These are phyloP conservation scores for Amylocarpus encephaloides DNA, from an alignment of 2,329 filamentous ascomycete genomes.

Conservation along the genomic window DNA sequence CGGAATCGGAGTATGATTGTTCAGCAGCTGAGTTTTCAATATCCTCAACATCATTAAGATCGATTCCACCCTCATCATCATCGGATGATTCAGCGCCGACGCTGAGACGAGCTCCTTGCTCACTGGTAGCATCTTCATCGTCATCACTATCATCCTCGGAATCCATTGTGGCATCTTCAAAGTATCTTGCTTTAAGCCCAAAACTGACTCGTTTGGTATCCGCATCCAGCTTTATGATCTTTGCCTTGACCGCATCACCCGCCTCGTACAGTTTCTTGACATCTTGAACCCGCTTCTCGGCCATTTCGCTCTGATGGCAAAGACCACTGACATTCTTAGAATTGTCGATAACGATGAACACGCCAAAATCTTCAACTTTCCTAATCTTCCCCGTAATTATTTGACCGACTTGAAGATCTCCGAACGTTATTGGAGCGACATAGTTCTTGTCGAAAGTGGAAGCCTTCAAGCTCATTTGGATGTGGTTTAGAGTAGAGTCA, in stretches of 20 bases:
- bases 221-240: conserved; percentile 70
- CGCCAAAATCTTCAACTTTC: conserved; percentile 91
- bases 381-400: conserved; percentile 83
- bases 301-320: conserved; percentile 89
- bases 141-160: conserved; percentile 43
- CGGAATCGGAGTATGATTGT: conserved; percentile 13
- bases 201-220: conserved; percentile 78
- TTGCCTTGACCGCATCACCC: conserved; percentile 90
- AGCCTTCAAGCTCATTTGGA: conserved; percentile 82
- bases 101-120: conserved; percentile 19
- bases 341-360: conserved; percentile 84
- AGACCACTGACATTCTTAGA: conserved; percentile 86
- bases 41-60: conserved; percentile 35
- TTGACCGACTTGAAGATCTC: conserved; percentile 74
- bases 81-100: conserved; percentile 30
- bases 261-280: conserved; percentile 85
- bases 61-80: conserved; percentile 32
- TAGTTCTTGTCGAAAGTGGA: conserved; percentile 79
- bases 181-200: conserved; percentile 87
- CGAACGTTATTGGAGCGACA: conserved; percentile 63
- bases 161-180: conserved; percentile 56
- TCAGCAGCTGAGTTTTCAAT: conserved; percentile 33
- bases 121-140: conserved; percentile 32
- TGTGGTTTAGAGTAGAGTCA: conserved; percentile 60
- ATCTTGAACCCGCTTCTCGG: conserved; percentile 73